Conservation (phyloP, 805 yeast species). For the Starmerella stellata region DNA sequence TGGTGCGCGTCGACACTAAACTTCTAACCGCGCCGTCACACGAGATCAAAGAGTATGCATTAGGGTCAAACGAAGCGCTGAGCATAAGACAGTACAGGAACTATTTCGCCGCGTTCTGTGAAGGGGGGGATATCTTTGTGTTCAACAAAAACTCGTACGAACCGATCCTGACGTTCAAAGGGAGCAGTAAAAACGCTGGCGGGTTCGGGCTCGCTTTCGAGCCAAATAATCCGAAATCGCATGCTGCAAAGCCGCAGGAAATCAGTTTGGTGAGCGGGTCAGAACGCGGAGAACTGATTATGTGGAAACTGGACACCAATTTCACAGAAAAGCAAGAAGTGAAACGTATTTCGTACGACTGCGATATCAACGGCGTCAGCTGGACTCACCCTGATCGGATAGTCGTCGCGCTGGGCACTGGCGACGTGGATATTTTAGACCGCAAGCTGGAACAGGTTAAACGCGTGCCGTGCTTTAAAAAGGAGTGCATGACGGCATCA, state of each 20-base stretch:
- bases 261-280: conserved; percentile 40
- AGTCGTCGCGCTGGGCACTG: conserved; percentile 62
- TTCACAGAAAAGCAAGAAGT: neutral
- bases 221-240: conserved; percentile 17
- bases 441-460: conserved; percentile 22
- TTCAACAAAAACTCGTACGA: conserved; percentile 1
- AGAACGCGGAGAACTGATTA: conserved; percentile 46
- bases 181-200: conserved; percentile 23
- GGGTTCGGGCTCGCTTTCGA: conserved; percentile 67
- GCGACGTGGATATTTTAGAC: conserved; percentile 43
- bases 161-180: neutral
- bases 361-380: conserved; percentile 54
- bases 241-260: no score
- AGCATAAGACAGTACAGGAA: conserved; percentile 5
- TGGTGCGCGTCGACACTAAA: conserved; percentile 12
- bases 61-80: conserved; percentile 5
- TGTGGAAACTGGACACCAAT: conserved; percentile 40
- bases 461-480: conserved; percentile 32
- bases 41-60: conserved; percentile 5
- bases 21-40: conserved; percentile 4
- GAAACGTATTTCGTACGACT: conserved; percentile 2
- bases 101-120: conserved; percentile 10
- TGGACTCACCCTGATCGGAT: conserved; percentile 34
- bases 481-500: conserved; percentile 47
- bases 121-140: conserved; percentile 6